Conservation (phyloP, 2,329 filamentous ascomycete species). For the Alternaria alternata region DNA sequence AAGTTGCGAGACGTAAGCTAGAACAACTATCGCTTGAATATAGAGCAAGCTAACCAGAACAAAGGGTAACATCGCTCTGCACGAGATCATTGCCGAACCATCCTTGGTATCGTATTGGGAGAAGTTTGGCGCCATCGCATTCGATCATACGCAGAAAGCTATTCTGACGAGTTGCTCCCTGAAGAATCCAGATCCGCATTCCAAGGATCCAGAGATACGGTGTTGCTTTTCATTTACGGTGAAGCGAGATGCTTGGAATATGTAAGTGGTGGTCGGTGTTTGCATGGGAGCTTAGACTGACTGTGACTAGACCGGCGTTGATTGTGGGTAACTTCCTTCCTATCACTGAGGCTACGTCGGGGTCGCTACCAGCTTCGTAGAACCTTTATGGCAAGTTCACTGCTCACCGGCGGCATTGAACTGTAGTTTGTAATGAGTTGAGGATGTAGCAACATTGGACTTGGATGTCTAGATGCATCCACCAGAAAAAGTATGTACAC, state of each 20-base stretch:
- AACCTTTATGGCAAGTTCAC: background rate
- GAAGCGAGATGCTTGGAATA: constrained; percentile 90
- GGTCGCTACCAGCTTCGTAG: constrained; percentile 26
- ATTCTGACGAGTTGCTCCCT: constrained; percentile 92
- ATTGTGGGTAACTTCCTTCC: constrained; percentile 98
- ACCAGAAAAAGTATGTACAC: background rate
- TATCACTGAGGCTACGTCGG: constrained; percentile 64
- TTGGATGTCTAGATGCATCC: background rate
- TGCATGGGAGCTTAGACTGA: constrained; percentile 40
- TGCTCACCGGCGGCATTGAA: background rate
- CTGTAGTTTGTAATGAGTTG: background rate
- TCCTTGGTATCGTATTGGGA: constrained; percentile 98
- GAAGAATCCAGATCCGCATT: constrained; percentile 72
- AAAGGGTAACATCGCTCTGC: constrained; percentile 92
- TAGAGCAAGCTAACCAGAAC: constrained; percentile 19
- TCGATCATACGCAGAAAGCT: constrained; percentile 91
- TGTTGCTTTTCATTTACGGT: constrained; percentile 99
- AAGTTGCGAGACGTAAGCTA: constrained; percentile 81
- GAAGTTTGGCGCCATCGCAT: constrained; percentile 97
- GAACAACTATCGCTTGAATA: background rate
- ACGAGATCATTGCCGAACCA: constrained; percentile 95
- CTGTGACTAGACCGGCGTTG: constrained; percentile 71
- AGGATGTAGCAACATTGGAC: background rate
- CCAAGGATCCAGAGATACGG: constrained; percentile 76
- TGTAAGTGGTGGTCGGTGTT: constrained; percentile 69